Evolutionary conservation across 371 early-diverging fungal species (phyloP).

Genomic region (Coemansia sp.): DNA sequence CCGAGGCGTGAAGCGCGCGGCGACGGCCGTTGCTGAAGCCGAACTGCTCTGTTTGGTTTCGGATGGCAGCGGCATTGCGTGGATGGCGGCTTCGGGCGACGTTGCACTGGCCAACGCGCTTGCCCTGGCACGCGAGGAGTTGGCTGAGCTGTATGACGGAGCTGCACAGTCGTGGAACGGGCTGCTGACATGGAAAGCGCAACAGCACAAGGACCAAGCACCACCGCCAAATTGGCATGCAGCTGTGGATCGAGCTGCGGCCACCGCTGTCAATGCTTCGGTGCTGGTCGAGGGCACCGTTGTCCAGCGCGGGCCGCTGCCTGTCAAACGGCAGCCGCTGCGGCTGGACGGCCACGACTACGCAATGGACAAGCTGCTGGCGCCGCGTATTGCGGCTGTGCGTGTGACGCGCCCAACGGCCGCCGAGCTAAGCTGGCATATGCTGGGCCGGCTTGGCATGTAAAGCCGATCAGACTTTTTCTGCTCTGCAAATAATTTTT

Average conservation of each 20-base stretch:
- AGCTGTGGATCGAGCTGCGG: constrained; percentile 11
- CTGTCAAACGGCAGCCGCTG: constrained; percentile 21
- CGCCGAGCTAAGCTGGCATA: constrained; percentile 17
- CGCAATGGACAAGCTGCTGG: constrained; percentile 2
- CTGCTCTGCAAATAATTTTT: constrained; percentile 1
- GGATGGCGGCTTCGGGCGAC: neutral
- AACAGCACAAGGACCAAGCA: neutral
- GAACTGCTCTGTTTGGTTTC: constrained; percentile 17
- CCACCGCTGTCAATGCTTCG: neutral
- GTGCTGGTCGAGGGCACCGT: constrained; percentile 22
- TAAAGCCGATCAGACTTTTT: neutral
- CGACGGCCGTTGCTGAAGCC: neutral
- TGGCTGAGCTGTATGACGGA: constrained; percentile 7
- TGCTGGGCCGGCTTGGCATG: constrained; percentile 2
- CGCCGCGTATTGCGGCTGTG: constrained; percentile 13
- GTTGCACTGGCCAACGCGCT: constrained; percentile 2
- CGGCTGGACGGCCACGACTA: constrained; percentile 26
- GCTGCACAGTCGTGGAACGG: constrained; percentile 34
- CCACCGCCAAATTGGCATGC: neutral
- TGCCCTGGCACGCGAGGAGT: neutral
- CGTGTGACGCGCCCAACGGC: constrained; percentile 12
- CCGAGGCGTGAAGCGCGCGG: neutral
- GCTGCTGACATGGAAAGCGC: constrained; percentile 29
- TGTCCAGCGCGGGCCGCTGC: neutral
- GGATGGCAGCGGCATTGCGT: constrained; percentile 43